Base-by-base conservation (phyloP, 2,329 filamentous ascomycete genomes). In the Fusarium multiceps region DNA sequence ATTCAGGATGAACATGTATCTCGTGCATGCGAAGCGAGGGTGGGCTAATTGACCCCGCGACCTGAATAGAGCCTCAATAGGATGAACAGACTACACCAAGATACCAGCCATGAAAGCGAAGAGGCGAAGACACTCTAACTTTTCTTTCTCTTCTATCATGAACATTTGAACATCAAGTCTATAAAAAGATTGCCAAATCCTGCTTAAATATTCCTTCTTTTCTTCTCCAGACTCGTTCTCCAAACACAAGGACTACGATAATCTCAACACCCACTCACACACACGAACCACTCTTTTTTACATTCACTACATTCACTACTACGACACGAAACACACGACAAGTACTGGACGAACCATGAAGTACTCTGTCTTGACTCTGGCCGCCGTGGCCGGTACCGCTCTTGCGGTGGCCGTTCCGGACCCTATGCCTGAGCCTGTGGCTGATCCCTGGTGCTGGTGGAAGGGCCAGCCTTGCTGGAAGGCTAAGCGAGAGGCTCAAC, bases 391-490 rank as follows among this genome's bases (percentile, higher is more conserved):
- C 41, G 60, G 69, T 32, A 50, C 60, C 25, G 54, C 47, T 30
- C 14, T 71, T 25, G 68, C 68, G 28, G 55, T 49, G 3, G 59
- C 59, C 6, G n/a, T 41, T 11, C 59, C 59, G 16, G 61, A 32
- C 14, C 62, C 62, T 40, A 30, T 46, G n/a, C 68, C 73, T 14
- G 66, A 74, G 45, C 74, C 75, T 6, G 43, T 58, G 5, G 57
- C 57, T 4, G 53, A 60, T 13, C 57, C 57, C 0, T 78, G 77
- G 69, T 84, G 83, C 71, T 68, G 77, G 55, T 73, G 76, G 40
- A 75, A 76, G 11, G 82, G 83, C 21, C 76, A 80, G 53, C 71
- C 76, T 7, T 85, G 83, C 76, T 77, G 75, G 72, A 81, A 81
- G 72, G 77, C 76, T 45, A 82, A 80, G 74, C 54, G 54, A 30